These are phyloP conservation scores for Phaeophleospora eucalypticola DNA, from an alignment of 2,329 filamentous ascomycete genomes.

Conservation along the genomic window DNA sequence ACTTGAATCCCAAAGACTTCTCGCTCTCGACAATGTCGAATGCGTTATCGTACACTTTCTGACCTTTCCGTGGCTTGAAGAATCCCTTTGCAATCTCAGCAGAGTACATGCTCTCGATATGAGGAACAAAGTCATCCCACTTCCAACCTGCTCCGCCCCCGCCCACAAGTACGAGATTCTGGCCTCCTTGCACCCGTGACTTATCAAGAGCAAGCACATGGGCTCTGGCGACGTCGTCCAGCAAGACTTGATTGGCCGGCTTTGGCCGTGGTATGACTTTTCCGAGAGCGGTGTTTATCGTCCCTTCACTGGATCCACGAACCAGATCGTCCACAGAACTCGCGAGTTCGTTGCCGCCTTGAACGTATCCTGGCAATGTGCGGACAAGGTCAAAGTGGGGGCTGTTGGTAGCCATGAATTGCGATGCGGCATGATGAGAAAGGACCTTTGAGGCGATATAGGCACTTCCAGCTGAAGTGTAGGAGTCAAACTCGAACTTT, in stretches of 20 bases:
- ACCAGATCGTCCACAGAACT: background rate
- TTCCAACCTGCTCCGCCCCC: constrained; percentile 1
- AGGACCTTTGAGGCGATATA: constrained; percentile 4
- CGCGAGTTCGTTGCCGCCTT: background rate
- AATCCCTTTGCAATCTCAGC: constrained; percentile 10
- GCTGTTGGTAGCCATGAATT: background rate
- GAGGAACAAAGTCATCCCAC: background rate
- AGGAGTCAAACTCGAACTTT: too few relatives aligned
- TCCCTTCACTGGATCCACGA: background rate
- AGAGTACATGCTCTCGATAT: constrained; percentile 7
- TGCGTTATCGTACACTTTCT: constrained; percentile 1
- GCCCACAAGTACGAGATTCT: background rate
- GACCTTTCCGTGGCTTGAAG: constrained; percentile 3
- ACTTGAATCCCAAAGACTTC: constrained; percentile 9
- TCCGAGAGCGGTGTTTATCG: background rate
- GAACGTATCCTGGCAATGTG: background rate
- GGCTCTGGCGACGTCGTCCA: constrained; percentile 1
- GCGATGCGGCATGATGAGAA: background rate
- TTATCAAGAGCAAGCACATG: background rate
- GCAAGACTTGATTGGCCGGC: background rate
- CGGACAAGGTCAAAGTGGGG: background rate
- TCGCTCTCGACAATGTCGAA: constrained; percentile 10
- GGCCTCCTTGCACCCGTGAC: background rate
- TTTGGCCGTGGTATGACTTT: background rate
- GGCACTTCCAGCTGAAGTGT: background rate